Base-by-base conservation (phyloP, 805 yeast genomes). In the Komagataella pastoris region DNA sequence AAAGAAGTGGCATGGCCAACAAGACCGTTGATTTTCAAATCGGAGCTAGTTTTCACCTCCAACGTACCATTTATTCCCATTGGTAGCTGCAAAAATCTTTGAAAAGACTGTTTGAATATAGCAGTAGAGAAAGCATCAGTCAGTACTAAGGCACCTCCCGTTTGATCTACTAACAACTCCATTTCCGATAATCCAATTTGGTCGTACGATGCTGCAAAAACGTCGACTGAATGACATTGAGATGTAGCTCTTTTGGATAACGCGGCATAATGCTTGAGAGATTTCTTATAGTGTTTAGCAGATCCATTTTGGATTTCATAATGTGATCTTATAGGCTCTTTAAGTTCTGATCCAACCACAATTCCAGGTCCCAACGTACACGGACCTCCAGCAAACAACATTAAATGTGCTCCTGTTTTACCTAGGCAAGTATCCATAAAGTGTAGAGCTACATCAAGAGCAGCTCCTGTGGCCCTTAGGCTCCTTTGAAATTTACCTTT, bases 151-250 rank as follows among this genome's bases (percentile, higher is more conserved):
- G 69, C 67, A 50, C 88, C 88, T 24, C 88, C 88, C 8, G 86
- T 80, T 53, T 70, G 70, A 58, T 73, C 71, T 50, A 79, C 68
- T 8, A 81, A 63, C 14, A 73, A 68, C 53, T 78, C 81, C 88
- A 82, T 83, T 61, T 82, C 88, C 55, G 67, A 75, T 36, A 82
- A 66, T 0, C 88, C 88, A 47, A 80, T 73, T 62, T 82, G 88
- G 62, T 82, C 88, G 61, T 81, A 81, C 10, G 83, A 73, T 14
- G 88, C 88, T 53, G 80, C 74, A 56, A 81, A 80, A 18, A 81
- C 61, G 58, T 80, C 77, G 48, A 81, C 68, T 5, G 80, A 68
- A 51, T 79, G 74, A 0, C 86, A 85, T 55, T 73, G 70, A 3
- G 65, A 55, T 0, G 79, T 72, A 19, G 79, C 68, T 17, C 59